Conservation (phyloP, 164 flowering plant genomes). For the Santalum album region DNA sequence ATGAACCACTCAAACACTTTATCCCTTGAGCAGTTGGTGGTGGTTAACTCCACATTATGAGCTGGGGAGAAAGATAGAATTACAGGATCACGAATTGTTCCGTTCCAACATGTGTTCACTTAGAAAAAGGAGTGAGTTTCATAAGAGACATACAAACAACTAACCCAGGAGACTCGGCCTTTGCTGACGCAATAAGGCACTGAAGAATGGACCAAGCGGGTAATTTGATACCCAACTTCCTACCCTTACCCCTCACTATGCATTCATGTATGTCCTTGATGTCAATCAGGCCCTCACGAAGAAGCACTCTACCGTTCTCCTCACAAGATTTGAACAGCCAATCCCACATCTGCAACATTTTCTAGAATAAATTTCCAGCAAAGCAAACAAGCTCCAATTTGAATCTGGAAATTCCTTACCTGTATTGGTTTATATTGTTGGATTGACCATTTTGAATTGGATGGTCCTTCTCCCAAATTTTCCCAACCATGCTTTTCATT, state of each 20-base stretch:
- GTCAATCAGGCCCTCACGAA: conserved; percentile 57
- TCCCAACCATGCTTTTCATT: conserved; percentile 14
- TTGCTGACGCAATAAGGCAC: conserved; percentile 66
- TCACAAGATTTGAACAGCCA: conserved; percentile 82
- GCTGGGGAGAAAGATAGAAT: conserved; percentile 28
- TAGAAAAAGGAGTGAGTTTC: neutral
- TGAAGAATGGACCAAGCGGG: conserved; percentile 83
- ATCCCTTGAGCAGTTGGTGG: conserved; percentile 54
- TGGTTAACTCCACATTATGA: conserved; percentile 57
- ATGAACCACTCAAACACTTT: conserved; percentile 78
- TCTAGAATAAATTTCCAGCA: neutral
- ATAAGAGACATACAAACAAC: conserved; percentile 44
- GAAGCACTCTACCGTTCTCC: conserved; percentile 58
- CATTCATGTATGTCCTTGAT: conserved; percentile 60
- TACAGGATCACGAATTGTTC: neutral
- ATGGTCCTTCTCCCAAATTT: conserved; percentile 27
- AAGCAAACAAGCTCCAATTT: neutral
- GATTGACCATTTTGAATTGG: conserved; percentile 33
- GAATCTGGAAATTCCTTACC: conserved; percentile 28
- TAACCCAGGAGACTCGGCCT: conserved; percentile 59
- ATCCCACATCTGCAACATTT: conserved; percentile 57
- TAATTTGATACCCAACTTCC: conserved; percentile 51
- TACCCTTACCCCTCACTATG: conserved; percentile 59
- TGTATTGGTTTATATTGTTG: conserved; percentile 68
- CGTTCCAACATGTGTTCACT: neutral